Conservation (phyloP, 257 asterid species). For the Ligustrum vulgare region DNA sequence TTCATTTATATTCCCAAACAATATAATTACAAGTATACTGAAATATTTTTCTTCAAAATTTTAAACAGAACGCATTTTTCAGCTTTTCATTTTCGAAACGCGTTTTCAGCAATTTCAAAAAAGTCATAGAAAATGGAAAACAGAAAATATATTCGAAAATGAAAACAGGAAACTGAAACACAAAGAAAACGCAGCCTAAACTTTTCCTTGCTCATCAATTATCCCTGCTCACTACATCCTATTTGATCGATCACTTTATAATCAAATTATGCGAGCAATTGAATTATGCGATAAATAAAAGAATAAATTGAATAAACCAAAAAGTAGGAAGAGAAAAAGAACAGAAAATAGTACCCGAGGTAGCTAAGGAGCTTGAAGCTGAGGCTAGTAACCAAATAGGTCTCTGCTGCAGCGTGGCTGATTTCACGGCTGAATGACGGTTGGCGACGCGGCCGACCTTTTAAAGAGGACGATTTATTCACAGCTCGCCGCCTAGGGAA, state of each 20-base stretch:
- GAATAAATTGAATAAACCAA: too few relatives aligned
- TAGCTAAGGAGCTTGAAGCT: slow-evolving; percentile 80
- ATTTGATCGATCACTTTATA: background rate
- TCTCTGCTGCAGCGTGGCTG: slow-evolving; percentile 94
- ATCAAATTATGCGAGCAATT: background rate
- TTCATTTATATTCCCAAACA: too few relatives aligned
- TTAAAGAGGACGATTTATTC: slow-evolving; percentile 13
- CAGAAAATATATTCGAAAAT: too few relatives aligned
- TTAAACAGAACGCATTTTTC: too few relatives aligned
- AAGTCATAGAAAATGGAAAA: too few relatives aligned
- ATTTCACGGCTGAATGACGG: slow-evolving; percentile 72
- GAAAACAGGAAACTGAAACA: too few relatives aligned
- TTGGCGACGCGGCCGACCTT: slow-evolving; percentile 43
- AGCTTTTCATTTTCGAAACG: too few relatives aligned
- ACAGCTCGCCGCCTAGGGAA: slow-evolving; percentile 51
- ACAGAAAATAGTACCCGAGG: slow-evolving; percentile 60
- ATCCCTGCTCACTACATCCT: background rate
- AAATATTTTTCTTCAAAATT: too few relatives aligned
- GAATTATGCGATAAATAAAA: background rate
- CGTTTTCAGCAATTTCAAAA: too few relatives aligned
- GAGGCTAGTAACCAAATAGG: slow-evolving; percentile 83
- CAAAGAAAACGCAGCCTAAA: too few relatives aligned
- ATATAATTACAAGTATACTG: too few relatives aligned
- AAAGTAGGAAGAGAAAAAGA: background rate
- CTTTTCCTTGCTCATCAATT: slow-evolving; percentile 7